These are phyloP conservation scores for Candida smagusa DNA, from an alignment of 1,139 yeast genomes.

Conservation along the genomic window DNA sequence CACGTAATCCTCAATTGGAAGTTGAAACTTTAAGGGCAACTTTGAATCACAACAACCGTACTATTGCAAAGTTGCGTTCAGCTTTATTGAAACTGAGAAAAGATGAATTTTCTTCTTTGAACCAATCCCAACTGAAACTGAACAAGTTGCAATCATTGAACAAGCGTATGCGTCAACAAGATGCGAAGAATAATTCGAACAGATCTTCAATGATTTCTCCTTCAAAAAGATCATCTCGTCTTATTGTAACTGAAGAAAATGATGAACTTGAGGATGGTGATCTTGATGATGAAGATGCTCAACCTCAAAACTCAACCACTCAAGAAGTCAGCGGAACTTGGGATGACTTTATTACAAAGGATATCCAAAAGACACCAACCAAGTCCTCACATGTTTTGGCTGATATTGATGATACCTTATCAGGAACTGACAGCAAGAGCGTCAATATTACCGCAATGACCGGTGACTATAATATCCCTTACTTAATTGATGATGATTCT, in stretches of 20 bases:
- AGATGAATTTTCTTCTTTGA: slow-evolving; percentile 17
- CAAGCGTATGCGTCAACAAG: slow-evolving; percentile 21
- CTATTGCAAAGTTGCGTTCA: slow-evolving; percentile 53
- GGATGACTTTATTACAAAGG: slow-evolving; percentile 42
- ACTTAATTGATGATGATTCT: slow-evolving; percentile 33
- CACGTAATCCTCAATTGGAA: slow-evolving; percentile 54
- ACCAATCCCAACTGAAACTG: slow-evolving; percentile 10
- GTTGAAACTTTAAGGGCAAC: slow-evolving; percentile 67
- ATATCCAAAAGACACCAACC: slow-evolving; percentile 22
- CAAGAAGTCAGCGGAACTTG: slow-evolving; percentile 30
- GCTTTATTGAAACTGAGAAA: slow-evolving; percentile 43
- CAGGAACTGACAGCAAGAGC: slow-evolving; percentile 19
- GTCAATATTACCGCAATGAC: slow-evolving; percentile 13
- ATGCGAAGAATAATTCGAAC: slow-evolving; percentile 14
- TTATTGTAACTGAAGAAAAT: slow-evolving; percentile 26
- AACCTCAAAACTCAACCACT: slow-evolving; percentile 7
- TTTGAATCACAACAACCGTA: slow-evolving; percentile 61
- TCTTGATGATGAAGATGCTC: slow-evolving; percentile 1
- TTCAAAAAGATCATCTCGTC: slow-evolving; percentile 34
- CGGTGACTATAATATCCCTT: slow-evolving; percentile 21
- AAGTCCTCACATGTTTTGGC: slow-evolving; percentile 17
- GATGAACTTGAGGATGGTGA: slow-evolving; percentile 15
- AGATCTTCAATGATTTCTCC: slow-evolving; percentile 32
- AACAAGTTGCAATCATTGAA: slow-evolving; percentile 5
- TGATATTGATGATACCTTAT: slow-evolving; percentile 8